Percentiles rank a stretch among this genome's conserved stretches.
Evolutionary conservation across 2,329 filamentous ascomycete species (phyloP).

Genomic region (Ilyonectria destructans): DNA sequence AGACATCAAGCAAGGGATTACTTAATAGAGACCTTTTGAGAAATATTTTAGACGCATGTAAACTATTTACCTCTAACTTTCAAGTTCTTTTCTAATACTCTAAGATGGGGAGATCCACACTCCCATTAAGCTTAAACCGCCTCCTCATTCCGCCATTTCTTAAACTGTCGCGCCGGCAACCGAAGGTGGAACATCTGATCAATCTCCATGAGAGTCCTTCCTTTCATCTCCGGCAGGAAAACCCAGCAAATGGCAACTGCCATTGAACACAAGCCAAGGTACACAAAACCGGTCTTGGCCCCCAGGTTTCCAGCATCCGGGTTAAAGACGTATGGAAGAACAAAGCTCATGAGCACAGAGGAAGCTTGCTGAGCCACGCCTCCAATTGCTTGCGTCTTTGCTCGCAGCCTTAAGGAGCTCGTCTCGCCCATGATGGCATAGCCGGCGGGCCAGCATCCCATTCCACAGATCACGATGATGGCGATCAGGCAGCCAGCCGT

Average conservation of each 20-base stretch:
- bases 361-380: conserved; percentile 59
- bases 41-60: no score
- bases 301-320: conserved; percentile 55
- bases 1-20: no score
- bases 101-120: no score
- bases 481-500: conserved; percentile 56
- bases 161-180: conserved; percentile 36
- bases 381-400: conserved; percentile 56
- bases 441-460: conserved; percentile 61
- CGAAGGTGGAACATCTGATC: conserved; percentile 44
- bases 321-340: conserved; percentile 51
- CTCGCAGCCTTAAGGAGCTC: conserved; percentile 43
- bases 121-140: no score
- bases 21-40: no score
- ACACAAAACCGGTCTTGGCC: conserved; percentile 60
- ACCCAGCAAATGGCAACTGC: conserved; percentile 44
- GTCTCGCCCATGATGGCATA: conserved; percentile 57
- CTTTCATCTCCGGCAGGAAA: conserved; percentile 45
- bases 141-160: conserved; percentile 26
- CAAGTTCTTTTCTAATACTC: no score
- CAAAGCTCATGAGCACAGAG: conserved; percentile 49
- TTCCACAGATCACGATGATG: conserved; percentile 57
- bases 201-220: conserved; percentile 41
- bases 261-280: conserved; percentile 51
- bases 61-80: no score